Evolutionary conservation across 148 eudicot genomes (phyloP).

Genomic region (Beta vulgaris): DNA sequence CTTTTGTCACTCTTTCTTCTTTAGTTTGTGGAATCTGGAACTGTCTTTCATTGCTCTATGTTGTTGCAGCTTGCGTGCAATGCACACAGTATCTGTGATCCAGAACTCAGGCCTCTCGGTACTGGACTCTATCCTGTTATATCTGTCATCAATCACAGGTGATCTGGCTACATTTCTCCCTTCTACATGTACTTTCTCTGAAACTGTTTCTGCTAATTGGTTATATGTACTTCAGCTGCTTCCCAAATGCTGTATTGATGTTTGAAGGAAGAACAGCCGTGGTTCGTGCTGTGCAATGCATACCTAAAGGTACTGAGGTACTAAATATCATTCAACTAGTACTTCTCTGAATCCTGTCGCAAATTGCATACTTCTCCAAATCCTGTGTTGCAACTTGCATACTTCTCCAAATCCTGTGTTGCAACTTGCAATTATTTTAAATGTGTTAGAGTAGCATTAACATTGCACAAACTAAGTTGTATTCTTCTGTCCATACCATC

Average conservation of each 20-base stretch:
- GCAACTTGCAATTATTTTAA: neutral
- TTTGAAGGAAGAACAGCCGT: constrained; percentile 81
- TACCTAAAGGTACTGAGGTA: constrained; percentile 98
- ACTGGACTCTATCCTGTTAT: constrained; percentile 79
- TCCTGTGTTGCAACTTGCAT: too few species aligned
- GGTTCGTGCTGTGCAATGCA: constrained; percentile 72
- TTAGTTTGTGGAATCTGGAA: neutral
- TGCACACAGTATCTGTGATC: constrained; percentile 89
- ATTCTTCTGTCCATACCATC: neutral
- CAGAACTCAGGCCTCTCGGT: constrained; percentile 82
- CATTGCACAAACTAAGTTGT: neutral
- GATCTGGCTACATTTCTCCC: neutral
- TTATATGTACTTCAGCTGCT: constrained; percentile 59
- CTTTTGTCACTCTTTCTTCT: neutral
- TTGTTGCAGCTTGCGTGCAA: constrained; percentile 82
- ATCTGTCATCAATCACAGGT: constrained; percentile 93
- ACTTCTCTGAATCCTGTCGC: too few species aligned
- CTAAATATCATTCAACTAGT: constrained; percentile 18
- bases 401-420: neutral
- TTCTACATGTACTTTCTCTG: constrained; percentile 2
- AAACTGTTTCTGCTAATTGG: constrained; percentile 16
- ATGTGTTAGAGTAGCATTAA: neutral
- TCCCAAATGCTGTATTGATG: constrained; percentile 80
- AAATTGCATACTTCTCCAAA: too few species aligned
- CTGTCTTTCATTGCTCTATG: constrained; percentile 13